These are phyloP conservation scores for Apophysomyces variabilis DNA, from an alignment of 371 early-diverging fungal species.

Conservation along the genomic window DNA sequence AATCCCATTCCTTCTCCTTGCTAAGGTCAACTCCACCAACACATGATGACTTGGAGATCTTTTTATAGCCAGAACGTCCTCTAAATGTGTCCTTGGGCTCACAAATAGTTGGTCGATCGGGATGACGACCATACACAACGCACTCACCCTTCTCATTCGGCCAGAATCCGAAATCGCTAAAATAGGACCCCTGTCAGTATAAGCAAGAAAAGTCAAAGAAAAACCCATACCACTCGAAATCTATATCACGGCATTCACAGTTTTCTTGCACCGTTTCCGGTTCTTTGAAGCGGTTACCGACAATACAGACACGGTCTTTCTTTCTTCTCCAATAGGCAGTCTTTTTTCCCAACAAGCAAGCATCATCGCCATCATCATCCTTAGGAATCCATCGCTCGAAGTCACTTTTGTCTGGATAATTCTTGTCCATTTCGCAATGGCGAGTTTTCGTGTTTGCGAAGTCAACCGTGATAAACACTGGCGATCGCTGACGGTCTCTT, in stretches of 20 bases:
- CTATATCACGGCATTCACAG: conserved; percentile 74
- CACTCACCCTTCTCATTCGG: conserved; percentile 68
- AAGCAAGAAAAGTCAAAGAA: not conserved
- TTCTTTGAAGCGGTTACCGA: conserved; percentile 67
- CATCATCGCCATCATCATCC: conserved; percentile 58
- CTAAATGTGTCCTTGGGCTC: conserved; percentile 53
- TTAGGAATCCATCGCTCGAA: conserved; percentile 80
- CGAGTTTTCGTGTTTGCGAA: conserved; percentile 40
- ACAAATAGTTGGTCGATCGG: conserved; percentile 69
- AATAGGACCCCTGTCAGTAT: not conserved
- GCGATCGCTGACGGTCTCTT: conserved; percentile 28
- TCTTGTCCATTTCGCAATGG: conserved; percentile 57
- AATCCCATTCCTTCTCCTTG: conserved; percentile 53
- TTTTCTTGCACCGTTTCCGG: conserved; percentile 51
- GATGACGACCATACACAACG: conserved; percentile 66
- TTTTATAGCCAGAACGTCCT: conserved; percentile 76
- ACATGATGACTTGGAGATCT: conserved; percentile 63
- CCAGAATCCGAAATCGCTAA: conserved; percentile 79
- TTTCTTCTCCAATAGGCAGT: conserved; percentile 82
- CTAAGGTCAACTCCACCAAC: conserved; percentile 66
- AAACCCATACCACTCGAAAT: conserved; percentile 71
- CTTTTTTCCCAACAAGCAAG: conserved; percentile 49
- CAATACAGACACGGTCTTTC: conserved; percentile 70
- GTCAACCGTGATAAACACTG: conserved; percentile 49
- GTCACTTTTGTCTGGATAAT: conserved; percentile 65